Base-by-base conservation (phyloP, 169 alveolate genomes). In the Eimeria sp. region DNA sequence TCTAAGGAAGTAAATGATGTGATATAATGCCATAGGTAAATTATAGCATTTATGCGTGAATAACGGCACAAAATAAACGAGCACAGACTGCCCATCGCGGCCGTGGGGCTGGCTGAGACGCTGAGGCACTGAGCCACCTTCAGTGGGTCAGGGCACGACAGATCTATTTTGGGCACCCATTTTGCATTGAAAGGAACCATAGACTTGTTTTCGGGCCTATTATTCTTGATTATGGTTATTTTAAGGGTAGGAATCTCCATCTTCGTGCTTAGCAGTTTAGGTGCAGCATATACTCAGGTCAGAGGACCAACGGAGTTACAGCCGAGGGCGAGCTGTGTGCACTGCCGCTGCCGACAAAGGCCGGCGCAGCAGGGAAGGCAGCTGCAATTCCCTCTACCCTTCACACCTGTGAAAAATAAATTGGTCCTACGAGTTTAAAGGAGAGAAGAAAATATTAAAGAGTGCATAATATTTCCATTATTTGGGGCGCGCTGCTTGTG, bases 291-390 rank as follows among this genome's bases (percentile, higher is more conserved):
- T 16, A 54, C 5, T 16, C 11, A 11, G 18, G 18, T 54, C 61
- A 54, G 63, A 54, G 18, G 0, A 54, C 11, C 63, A 11, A 0
- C 11, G 63, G 11, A 54, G 63, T 54, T 3, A 16, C 63, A 54
- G 63, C 63, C 63, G 63, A 54, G 63, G 11, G 63, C 63, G 18
- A 54, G 63, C 63, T 3, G 63, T 54, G 63, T 54, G 2, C 63
- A 34, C 40, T 11, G 61, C 61, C 49, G 47, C 82, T 27, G 82
- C n/a, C 82, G 82, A 72, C 82, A 72, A 40, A 72, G 82, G 82
- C 82, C 82, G 82, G 82, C 16, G 82, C 49, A 14, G 30, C 51
- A 27, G 82, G 11, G 49, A 13, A 27, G 14, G 49, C 82, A 45
- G 49, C 49, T 27, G 47, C 51, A 72, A 72, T 72, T 72, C 49